Conservation (phyloP, 2,329 filamentous ascomycete species). For the Fusarium metavorans region DNA sequence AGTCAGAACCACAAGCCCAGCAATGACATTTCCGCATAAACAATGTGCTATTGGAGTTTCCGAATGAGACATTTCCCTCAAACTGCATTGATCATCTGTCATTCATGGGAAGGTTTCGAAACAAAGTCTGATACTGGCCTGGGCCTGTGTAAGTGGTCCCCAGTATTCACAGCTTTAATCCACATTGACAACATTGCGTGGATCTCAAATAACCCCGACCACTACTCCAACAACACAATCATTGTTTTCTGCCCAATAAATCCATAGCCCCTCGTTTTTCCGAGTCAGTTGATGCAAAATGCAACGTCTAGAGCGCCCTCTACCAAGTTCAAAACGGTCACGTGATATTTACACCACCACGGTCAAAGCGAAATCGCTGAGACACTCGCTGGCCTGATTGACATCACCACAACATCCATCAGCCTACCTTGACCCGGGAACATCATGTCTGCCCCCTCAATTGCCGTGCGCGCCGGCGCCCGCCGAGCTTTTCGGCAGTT, state of each 20-base stretch:
- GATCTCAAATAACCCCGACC: accelerated
- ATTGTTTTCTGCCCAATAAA: neutral
- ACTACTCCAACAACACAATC: neutral
- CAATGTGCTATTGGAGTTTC: neutral
- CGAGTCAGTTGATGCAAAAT: neutral
- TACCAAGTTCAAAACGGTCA: neutral
- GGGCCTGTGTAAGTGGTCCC: neutral
- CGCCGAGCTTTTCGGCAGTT: conserved; percentile 10
- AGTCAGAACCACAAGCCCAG: neutral
- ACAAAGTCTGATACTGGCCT: neutral
- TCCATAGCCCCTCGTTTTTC: neutral
- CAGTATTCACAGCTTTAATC: neutral
- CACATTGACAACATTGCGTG: neutral
- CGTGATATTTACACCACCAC: neutral
- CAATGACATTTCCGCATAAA: neutral
- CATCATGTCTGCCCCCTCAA: conserved; percentile 32
- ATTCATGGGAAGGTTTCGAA: neutral
- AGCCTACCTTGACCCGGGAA: neutral
- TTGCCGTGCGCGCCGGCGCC: conserved; percentile 25
- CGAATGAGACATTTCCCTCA: accelerated
- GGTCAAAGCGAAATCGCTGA: neutral
- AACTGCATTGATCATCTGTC: too few species aligned
- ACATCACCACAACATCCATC: neutral
- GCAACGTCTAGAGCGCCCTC: neutral
- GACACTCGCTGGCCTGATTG: neutral